Conservation (phyloP, 495 filamentous ascomycete genomes). For the Staphylotrichum tortipilum region DNA sequence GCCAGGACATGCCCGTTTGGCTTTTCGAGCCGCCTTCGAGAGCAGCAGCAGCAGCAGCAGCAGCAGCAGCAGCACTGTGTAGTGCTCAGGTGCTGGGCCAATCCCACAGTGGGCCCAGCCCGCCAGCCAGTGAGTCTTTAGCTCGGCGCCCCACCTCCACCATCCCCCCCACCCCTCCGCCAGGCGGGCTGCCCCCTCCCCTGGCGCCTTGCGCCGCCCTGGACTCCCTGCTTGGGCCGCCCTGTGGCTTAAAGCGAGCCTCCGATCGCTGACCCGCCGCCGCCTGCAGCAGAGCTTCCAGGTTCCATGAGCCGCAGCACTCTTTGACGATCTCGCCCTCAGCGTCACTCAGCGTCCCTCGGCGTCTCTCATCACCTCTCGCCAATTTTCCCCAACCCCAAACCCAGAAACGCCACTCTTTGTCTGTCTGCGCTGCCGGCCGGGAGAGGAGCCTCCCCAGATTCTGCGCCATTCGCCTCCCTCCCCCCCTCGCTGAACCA, state of each 20-base stretch:
- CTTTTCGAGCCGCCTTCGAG: neutral
- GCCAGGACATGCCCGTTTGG: neutral
- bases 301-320: constrained; percentile 8
- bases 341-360: too few species aligned
- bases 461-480: constrained; percentile 2
- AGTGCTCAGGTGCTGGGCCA: too few species aligned
- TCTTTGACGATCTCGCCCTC: neutral
- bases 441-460: neutral
- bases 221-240: neutral
- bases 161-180: neutral
- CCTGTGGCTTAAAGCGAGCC: constrained; percentile 7
- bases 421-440: neutral
- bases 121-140: neutral
- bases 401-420: neutral
- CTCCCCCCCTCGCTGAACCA: too few species aligned
- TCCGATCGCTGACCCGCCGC: neutral
- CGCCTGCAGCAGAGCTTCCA: constrained; percentile 7
- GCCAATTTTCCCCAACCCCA: too few species aligned
- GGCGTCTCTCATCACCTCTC: too few species aligned
- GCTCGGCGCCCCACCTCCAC: neutral
- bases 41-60: too few species aligned
- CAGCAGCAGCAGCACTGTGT: too few species aligned
- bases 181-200: too few species aligned
- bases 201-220: neutral
- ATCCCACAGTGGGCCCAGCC: constrained; percentile 1